Base-by-base conservation (phyloP, 805 yeast species). In the Cyberlindnera sargentensis region DNA sequence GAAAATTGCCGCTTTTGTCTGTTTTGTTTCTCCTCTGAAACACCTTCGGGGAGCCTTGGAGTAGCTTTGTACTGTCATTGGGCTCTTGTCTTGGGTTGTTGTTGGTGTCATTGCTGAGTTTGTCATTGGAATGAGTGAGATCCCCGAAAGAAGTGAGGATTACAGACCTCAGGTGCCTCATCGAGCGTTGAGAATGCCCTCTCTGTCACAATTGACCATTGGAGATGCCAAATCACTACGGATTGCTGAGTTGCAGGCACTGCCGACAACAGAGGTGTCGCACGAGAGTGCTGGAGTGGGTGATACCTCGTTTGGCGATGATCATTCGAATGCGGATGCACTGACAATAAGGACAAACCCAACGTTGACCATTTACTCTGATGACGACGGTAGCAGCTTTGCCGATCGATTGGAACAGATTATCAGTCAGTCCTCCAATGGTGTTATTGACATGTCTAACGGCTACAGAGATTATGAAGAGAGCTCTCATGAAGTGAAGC, bases 401-500 rank as follows among this genome's bases (percentile, higher is more conserved):
- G 42, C 47, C 2, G 50, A 47, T 15, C 41, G 55, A 4, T 31
- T 57, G 25, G 56, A 57, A 11, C 56, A 59, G 38, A 50, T 59
- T 37, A 53, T 56, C 7, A 51, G 57, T 34, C 55, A 53, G 7
- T 41, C 54, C 20, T 52, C 51, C 11, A 11, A 15, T 24, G 51
- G 47, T 5, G 8, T 48, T 41, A 5, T 37, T 34, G 41, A 44
- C 30, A 39, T 43, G n/a, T 36, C 47, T 15, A 15, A 15, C 20
- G 20, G 20, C 20, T 15, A 15, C 20, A 15, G 20, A 2, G 31
- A 34, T 20, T 50, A 46, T 6, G 50, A 44, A 32, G 52, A 45
- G 37, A 43, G 44, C 20, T 46, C 46, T 11, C 44, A 43, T 33
- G 37, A 42, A 24, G 42, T 42, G 10, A 88, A 87, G 59, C 95